Evolutionary conservation across 2,329 filamentous ascomycete genomes (phyloP).

Genomic region (Scedosporium apiospermum): DNA sequence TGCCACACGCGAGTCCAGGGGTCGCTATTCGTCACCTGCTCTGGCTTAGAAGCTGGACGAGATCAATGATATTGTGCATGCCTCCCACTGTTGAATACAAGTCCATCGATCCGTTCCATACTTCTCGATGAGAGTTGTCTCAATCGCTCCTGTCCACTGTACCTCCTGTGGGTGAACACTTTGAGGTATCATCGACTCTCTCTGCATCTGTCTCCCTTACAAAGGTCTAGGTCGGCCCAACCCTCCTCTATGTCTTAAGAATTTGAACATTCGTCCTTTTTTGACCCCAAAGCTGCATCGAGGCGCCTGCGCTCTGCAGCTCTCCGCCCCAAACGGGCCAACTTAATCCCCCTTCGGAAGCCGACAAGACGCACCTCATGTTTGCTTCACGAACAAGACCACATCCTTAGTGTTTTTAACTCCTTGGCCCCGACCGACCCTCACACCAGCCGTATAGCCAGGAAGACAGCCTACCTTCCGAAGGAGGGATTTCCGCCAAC

Average conservation of each 20-base stretch:
- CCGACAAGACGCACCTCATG: conserved; percentile 2
- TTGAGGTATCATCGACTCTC: neutral
- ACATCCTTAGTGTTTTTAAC: neutral
- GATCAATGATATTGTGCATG: conserved; percentile 2
- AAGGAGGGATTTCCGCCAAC: neutral
- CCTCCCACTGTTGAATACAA: neutral
- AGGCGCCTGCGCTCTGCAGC: conserved; percentile 13
- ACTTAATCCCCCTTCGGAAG: conserved; percentile 6
- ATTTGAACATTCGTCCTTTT: neutral
- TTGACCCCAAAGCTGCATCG: conserved; percentile 11
- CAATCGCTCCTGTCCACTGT: neutral
- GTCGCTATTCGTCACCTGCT: neutral
- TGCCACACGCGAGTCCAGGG: neutral
- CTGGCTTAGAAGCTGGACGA: neutral
- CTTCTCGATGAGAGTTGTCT: neutral
- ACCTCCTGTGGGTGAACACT: neutral
- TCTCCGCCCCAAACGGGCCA: conserved; percentile 10
- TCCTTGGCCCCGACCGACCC: neutral
- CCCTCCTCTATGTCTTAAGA: neutral
- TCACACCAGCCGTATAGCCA: neutral
- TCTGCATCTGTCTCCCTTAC: neutral
- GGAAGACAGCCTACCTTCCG: neutral
- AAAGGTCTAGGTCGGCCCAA: neutral
- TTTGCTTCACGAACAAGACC: conserved; percentile 1
- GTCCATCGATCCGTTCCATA: neutral